These are phyloP conservation scores for Globisporangium cederbergense DNA, from an alignment of 352 stramenopile genomes.

Conservation along the genomic window DNA sequence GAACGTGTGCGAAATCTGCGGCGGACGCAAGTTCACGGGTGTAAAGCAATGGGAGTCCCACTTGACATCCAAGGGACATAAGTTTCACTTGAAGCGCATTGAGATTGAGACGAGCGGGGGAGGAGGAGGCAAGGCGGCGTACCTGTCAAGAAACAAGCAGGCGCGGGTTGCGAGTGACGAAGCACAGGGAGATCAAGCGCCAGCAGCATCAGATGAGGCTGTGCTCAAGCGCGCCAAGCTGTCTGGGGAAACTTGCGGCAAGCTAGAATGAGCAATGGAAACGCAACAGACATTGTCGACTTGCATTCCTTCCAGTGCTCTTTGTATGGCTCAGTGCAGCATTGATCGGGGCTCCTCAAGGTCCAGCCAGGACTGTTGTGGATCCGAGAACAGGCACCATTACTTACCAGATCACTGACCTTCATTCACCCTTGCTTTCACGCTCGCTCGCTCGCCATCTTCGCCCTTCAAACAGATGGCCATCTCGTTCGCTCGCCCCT, in stretches of 20 bases:
- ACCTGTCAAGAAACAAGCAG: constrained; percentile 5
- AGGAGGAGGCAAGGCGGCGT: not conserved
- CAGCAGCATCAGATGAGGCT: not conserved
- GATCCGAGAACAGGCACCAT: not conserved
- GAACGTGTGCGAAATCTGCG: constrained; percentile 56
- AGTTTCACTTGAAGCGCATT: constrained; percentile 73
- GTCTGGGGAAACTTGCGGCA: not conserved
- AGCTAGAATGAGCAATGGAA: not conserved
- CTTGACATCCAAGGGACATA: constrained; percentile 77
- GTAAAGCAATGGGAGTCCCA: constrained; percentile 70
- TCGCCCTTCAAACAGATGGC: too few species aligned
- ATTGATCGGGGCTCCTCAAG: not conserved
- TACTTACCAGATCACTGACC: not conserved
- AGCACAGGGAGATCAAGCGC: not conserved
- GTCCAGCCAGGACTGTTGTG: too few species aligned
- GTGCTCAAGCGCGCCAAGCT: constrained; percentile 3
- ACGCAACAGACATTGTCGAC: too few species aligned
- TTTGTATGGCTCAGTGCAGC: not conserved
- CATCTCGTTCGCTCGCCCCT: too few species aligned
- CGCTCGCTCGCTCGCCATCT: too few species aligned
- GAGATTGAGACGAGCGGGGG: constrained; percentile 40
- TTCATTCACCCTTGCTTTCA: not conserved
- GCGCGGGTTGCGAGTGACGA: not conserved
- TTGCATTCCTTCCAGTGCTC: too few species aligned
- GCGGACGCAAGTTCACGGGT: constrained; percentile 61